Evolutionary conservation across 139 green algal genomes (phyloP).

Genomic region (Chlorella sp.): DNA sequence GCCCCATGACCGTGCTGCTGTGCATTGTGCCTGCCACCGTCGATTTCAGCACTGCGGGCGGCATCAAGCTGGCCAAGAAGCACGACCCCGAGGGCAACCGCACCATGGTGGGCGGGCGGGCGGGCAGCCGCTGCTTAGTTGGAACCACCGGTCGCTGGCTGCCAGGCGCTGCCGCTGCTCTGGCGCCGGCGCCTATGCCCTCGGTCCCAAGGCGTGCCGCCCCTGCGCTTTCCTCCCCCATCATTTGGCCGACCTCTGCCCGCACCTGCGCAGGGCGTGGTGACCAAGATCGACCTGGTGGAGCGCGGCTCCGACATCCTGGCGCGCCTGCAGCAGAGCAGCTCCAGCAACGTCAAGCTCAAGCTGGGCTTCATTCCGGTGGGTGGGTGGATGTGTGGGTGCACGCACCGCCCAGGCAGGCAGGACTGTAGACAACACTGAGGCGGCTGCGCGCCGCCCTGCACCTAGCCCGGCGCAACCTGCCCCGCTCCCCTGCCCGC

Average conservation of each 20-base stretch:
- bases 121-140: too few relatives aligned
- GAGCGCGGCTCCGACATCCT: background rate
- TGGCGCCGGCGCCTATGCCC: too few relatives aligned
- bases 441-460: too few relatives aligned
- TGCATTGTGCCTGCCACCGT: background rate
- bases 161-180: too few relatives aligned
- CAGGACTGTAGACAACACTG: background rate
- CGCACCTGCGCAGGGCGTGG: constrained; percentile 3
- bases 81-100: background rate
- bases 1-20: background rate
- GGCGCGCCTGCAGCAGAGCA: background rate
- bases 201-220: too few relatives aligned
- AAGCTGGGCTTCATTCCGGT: constrained; percentile 5
- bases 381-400: background rate
- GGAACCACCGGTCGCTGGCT: too few relatives aligned
- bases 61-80: constrained; percentile 1
- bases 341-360: constrained; percentile 1
- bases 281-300: background rate
- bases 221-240: too few relatives aligned
- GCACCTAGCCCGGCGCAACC: background rate
- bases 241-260: too few relatives aligned
- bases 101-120: background rate
- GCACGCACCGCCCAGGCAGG: background rate
- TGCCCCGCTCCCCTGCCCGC: too few relatives aligned
- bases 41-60: background rate